These are phyloP conservation scores for Enteropsectra breve DNA, from an alignment of 371 early-diverging fungal species.

Conservation along the genomic window DNA sequence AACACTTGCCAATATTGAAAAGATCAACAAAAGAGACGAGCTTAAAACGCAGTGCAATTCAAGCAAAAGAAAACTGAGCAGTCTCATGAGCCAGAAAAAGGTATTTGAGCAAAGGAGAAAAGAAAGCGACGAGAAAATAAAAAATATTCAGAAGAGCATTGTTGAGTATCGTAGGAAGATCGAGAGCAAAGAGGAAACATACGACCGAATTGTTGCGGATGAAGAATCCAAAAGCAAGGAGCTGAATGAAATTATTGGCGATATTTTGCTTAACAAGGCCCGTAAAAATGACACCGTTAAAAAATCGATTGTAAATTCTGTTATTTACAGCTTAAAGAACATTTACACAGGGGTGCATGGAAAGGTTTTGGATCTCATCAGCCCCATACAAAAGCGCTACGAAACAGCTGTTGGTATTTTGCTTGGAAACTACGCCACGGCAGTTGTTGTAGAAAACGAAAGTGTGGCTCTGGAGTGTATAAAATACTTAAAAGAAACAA, in stretches of 20 bases:
- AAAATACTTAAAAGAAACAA: constrained; percentile 77
- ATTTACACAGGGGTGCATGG: constrained; percentile 71
- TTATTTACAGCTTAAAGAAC: constrained; percentile 58
- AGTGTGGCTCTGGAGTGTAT: constrained; percentile 64
- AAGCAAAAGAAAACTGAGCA: constrained; percentile 19
- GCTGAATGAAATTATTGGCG: constrained; percentile 60
- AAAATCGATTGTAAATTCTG: constrained; percentile 66
- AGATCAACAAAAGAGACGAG: constrained; percentile 20
- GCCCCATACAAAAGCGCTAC: constrained; percentile 80
- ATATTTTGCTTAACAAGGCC: constrained; percentile 63
- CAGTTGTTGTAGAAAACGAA: constrained; percentile 64
- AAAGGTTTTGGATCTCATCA: constrained; percentile 73
- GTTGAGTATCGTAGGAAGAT: background rate
- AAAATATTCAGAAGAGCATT: constrained; percentile 1
- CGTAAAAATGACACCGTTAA: constrained; percentile 71
- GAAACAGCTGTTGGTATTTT: constrained; percentile 68
- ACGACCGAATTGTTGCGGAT: constrained; percentile 33
- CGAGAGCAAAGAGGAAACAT: background rate
- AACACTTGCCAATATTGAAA: constrained; percentile 11
- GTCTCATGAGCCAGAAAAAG: constrained; percentile 1
- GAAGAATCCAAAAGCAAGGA: constrained; percentile 72
- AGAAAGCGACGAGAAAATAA: background rate
- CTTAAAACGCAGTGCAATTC: constrained; percentile 31
- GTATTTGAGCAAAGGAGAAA: constrained; percentile 5
- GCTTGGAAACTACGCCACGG: constrained; percentile 62